Evolutionary conservation across 2,329 filamentous ascomycete species (phyloP), one percentile per base, ranked within the genome.

Genomic region (Fusarium pininemorale): DNA sequence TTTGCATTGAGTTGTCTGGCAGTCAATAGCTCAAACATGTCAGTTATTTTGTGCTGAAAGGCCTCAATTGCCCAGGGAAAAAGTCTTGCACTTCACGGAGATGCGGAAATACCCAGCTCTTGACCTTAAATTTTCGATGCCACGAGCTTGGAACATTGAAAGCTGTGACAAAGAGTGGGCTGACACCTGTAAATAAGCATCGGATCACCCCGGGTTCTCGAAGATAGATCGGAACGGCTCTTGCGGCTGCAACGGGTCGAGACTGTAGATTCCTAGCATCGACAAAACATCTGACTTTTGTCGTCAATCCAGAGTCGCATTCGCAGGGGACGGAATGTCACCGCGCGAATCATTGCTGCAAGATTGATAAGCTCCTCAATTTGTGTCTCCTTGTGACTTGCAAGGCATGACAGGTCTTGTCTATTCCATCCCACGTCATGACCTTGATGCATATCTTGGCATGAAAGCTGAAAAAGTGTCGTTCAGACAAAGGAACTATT

Each of bases 131-230:
- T 59, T 69, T 59, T 64, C 30, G 53, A 62, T 61, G 67, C 66
- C 68, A 74, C 70, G 58, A 55, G 66, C 69, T 61, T 69, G 53
- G 56, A 58, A 42, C 48, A 9, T 18, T n/a, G n/a, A 57, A 77
- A 67, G 58, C 57, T 48, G 35, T 78, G 77, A 78, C 77, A 78
- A 59, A 78, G 20, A 78, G 53, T 78, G 77, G 75, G 54, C 77
- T 78, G 77, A 78, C 63, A 65, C 48, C 15, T 38, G 22, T 42
- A 37, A 66, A 56, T 37, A 69, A 63, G 38, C 54, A 66, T 75
- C 77, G 76, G 75, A 70, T 63, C 60, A 75, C 74, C 56, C 74
- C 76, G 73, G 73, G 73, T 69, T 50, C 48, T 62, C 61, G 60
- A 75, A 63, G 59, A 78, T 68, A 54, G 35, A 41, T 66, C 76